Percentiles rank a stretch among this genome's conserved stretches.
These are phyloP conservation scores for Cyanodermella asteris DNA, from an alignment of 2,329 filamentous ascomycete genomes.

Conservation along the genomic window DNA sequence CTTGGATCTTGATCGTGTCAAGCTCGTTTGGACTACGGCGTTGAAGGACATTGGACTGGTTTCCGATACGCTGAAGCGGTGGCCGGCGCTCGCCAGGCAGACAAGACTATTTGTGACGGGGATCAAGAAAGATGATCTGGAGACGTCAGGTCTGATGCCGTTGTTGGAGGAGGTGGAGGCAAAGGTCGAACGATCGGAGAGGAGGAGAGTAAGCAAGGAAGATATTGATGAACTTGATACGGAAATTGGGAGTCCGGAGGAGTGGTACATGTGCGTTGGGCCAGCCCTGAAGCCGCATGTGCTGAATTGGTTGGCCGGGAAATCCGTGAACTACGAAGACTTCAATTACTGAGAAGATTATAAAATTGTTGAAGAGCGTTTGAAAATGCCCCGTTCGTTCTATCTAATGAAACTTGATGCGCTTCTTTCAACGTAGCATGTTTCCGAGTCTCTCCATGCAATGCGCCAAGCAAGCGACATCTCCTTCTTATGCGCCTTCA, in stretches of 20 bases:
- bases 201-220: slow-evolving; percentile 23
- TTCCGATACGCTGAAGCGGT: slow-evolving; percentile 31
- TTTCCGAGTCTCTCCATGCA: no score
- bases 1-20: slow-evolving; percentile 26
- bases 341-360: slow-evolving; percentile 42
- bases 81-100: slow-evolving; percentile 27
- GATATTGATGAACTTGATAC: slow-evolving; percentile 23
- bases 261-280: slow-evolving; percentile 39
- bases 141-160: slow-evolving; percentile 12
- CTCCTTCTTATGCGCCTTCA: no score
- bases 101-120: slow-evolving; percentile 47
- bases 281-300: slow-evolving; percentile 26
- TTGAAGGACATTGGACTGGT: slow-evolving; percentile 41
- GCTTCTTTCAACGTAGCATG: no score
- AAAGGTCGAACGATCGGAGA: slow-evolving; percentile 16
- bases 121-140: slow-evolving; percentile 5
- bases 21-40: slow-evolving; percentile 46
- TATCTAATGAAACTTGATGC: no score
- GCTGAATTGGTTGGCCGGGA: slow-evolving; percentile 31
- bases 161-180: slow-evolving; percentile 23
- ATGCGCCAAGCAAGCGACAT: no score
- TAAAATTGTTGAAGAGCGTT: no score
- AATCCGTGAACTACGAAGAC: slow-evolving; percentile 35
- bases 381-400: no score
- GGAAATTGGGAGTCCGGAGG: slow-evolving; percentile 6